Evolutionary conservation across 352 stramenopile species (phyloP).

Genomic region (Phytophthora pseudosyringae): DNA sequence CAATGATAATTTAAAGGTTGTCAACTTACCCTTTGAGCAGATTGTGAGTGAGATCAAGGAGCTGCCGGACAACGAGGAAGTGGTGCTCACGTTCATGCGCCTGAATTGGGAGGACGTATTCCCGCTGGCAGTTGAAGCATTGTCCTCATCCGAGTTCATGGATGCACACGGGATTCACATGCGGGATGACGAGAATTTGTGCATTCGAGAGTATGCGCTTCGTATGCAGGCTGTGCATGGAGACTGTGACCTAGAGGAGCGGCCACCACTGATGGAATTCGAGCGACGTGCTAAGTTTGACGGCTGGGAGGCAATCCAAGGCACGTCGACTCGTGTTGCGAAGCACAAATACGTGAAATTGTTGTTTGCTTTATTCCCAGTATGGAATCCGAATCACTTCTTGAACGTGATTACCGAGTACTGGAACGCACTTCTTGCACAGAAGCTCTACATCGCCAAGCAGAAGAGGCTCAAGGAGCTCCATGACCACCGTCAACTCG

Average conservation of each 20-base stretch:
- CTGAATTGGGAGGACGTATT: constrained; percentile 68
- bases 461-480: constrained; percentile 35
- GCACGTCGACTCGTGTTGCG: constrained; percentile 44
- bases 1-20: constrained; percentile 57
- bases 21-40: constrained; percentile 72
- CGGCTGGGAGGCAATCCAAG: constrained; percentile 72
- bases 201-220: constrained; percentile 78
- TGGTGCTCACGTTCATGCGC: constrained; percentile 65
- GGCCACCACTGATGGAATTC: constrained; percentile 70
- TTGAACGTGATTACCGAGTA: constrained; percentile 57
- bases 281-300: constrained; percentile 81
- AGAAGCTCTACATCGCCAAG: constrained; percentile 36
- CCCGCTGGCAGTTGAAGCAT: constrained; percentile 50
- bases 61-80: constrained; percentile 47
- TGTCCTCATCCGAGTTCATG: constrained; percentile 59
- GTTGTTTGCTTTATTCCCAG: constrained; percentile 72
- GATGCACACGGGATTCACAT: constrained; percentile 53
- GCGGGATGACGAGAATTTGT: constrained; percentile 65
- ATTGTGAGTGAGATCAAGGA: constrained; percentile 72
- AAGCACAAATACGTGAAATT: constrained; percentile 85
- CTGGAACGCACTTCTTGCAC: constrained; percentile 26
- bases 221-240: constrained; percentile 80
- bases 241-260: constrained; percentile 62
- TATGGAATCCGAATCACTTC: constrained; percentile 69
- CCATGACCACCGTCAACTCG: constrained; percentile 31